Conservation (phyloP, 345 rosid genomes). For the Carallia brachiata region DNA sequence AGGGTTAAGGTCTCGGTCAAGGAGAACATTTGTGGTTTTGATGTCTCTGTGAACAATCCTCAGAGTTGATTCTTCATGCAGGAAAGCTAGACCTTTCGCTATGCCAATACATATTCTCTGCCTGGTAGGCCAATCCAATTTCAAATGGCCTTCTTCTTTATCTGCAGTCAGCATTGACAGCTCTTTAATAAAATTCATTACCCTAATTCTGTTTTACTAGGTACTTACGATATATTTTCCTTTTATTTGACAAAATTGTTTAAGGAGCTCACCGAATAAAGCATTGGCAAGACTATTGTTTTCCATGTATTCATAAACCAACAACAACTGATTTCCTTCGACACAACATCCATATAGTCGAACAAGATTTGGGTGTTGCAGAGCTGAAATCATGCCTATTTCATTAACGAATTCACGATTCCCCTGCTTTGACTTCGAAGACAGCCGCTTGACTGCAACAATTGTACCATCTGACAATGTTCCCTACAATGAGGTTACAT, state of each 20-base stretch:
- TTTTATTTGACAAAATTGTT: not conserved
- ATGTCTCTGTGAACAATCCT: constrained; percentile 24
- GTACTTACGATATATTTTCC: not conserved
- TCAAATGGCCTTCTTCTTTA: not conserved
- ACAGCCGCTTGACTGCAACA: constrained; percentile 19
- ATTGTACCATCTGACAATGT: constrained; percentile 11
- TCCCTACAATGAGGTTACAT: constrained; percentile 8
- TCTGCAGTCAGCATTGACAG: not conserved
- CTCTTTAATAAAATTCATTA: not conserved
- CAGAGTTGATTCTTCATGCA: constrained; percentile 19
- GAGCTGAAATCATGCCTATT: constrained; percentile 34
- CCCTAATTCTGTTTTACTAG: not conserved
- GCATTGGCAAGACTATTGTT: constrained; percentile 31
- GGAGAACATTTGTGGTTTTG: constrained; percentile 19
- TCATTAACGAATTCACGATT: constrained; percentile 28
- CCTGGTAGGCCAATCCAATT: constrained; percentile 18
- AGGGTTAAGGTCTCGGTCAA: constrained; percentile 13
- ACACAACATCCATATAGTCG: constrained; percentile 32
- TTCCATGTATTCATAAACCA: constrained; percentile 37
- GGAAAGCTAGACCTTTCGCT: constrained; percentile 21
- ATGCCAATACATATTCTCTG: constrained; percentile 14
- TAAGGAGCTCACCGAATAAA: constrained; percentile 29
- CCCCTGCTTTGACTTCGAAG: constrained; percentile 21
- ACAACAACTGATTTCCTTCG: constrained; percentile 28
- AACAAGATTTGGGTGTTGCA: constrained; percentile 40